A percentile compares a stretch with the other conserved stretches of the same genome.
Evolutionary conservation across 2,329 filamentous ascomycete genomes (phyloP).

Genomic region (Aureobasidium uvarum): DNA sequence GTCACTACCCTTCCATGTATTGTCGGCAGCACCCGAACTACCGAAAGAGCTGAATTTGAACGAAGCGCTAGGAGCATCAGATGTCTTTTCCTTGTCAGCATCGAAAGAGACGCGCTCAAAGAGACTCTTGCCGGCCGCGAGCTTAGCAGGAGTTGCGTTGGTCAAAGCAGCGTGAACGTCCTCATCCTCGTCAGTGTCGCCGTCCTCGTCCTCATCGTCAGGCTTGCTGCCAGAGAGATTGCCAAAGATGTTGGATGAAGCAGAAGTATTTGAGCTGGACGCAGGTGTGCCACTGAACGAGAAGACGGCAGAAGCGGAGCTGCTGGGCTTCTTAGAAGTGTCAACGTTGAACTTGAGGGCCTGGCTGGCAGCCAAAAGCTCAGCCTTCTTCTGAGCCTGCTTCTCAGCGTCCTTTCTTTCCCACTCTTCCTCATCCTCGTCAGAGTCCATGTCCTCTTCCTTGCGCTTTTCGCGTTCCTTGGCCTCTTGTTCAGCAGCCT

Average conservation of each 20-base stretch:
- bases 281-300: conserved; percentile 29
- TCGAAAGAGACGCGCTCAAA: conserved; percentile 30
- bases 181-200: conserved; percentile 27
- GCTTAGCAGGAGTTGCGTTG: conserved; percentile 25
- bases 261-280: conserved; percentile 7
- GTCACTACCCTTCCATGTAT: conserved; percentile 50
- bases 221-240: conserved; percentile 9
- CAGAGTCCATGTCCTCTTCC: conserved; percentile 53
- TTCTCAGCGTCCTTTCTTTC: conserved; percentile 48
- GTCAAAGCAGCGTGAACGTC: conserved; percentile 25
- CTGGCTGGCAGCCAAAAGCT: conserved; percentile 43
- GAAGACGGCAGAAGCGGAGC: conserved; percentile 27
- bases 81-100: conserved; percentile 4
- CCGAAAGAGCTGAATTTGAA: conserved; percentile 28
- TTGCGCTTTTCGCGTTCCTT: conserved; percentile 50
- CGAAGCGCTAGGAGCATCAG: conserved; percentile 17
- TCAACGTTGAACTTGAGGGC: conserved; percentile 32
- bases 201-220: conserved; percentile 13
- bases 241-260: conserved; percentile 21
- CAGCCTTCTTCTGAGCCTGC: conserved; percentile 47
- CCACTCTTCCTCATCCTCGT: conserved; percentile 53
- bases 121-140: conserved; percentile 28
- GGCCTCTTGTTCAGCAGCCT: conserved; percentile 43
- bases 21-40: conserved; percentile 37
- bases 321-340: conserved; percentile 34